Percentiles rank a stretch among this genome's conserved stretches.
Evolutionary conservation across 768 basidiomycete species (phyloP).

Genomic region (Antrodiella citrinella): DNA sequence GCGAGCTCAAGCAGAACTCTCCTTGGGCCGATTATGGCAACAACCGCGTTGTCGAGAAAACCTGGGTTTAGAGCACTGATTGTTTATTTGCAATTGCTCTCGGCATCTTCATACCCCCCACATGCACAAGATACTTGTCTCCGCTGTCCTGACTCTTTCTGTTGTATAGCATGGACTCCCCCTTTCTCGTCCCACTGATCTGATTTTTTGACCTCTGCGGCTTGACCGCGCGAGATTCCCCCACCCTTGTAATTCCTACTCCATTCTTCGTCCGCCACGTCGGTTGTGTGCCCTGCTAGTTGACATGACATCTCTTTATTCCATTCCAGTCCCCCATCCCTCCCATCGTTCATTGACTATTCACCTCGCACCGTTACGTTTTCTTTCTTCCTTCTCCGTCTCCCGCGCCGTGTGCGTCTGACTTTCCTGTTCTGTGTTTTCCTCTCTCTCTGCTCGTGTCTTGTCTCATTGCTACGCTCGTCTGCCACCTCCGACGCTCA

Average conservation of each 20-base stretch:
- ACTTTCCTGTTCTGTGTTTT: constrained; percentile 9
- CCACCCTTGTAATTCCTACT: background rate
- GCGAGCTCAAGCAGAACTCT: constrained; percentile 46
- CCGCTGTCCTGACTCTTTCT: constrained; percentile 1
- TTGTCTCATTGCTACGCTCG: constrained; percentile 9
- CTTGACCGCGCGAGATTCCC: background rate
- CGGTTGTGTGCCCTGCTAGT: background rate
- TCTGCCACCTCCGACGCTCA: constrained; percentile 12
- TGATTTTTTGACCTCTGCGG: background rate
- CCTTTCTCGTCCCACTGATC: background rate
- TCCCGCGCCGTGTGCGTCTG: constrained; percentile 9
- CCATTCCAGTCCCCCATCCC: background rate
- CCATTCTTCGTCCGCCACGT: background rate
- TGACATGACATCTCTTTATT: background rate
- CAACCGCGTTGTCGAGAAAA: constrained; percentile 20
- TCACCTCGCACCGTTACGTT: constrained; percentile 1
- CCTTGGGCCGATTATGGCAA: constrained; percentile 39
- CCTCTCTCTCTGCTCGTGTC: constrained; percentile 15
- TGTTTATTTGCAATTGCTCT: too few species aligned
- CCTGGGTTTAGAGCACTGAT: constrained; percentile 14
- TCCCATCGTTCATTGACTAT: background rate
- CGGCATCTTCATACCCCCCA: background rate
- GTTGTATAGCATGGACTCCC: background rate
- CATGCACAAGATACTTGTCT: background rate
- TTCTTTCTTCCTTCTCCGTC: constrained; percentile 1